Conservation (phyloP, 2,329 filamentous ascomycete genomes). For the Fusarium pseudoanthophilum region DNA sequence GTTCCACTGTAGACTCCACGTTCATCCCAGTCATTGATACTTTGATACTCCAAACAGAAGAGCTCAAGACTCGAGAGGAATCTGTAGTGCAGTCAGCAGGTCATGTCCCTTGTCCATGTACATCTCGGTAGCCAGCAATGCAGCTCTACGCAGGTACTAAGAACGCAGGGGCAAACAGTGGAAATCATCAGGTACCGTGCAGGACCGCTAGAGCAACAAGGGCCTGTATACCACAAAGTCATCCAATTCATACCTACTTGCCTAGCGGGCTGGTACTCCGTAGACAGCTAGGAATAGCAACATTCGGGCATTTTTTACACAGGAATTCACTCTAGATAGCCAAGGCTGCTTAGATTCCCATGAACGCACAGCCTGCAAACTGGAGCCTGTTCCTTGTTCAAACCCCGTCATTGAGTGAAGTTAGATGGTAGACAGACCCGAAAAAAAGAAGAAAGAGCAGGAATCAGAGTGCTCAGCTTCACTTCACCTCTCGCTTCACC, state of each 20-base stretch:
- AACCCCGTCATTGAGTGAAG: slow-evolving; percentile 14
- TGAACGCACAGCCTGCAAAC: slow-evolving; percentile 35
- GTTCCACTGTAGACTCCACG: slow-evolving; percentile 42
- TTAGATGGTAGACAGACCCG: not conserved
- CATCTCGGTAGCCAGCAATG: slow-evolving; percentile 12
- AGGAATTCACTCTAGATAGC: slow-evolving; percentile 14
- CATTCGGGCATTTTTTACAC: slow-evolving; percentile 3
- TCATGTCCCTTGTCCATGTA: slow-evolving; percentile 8
- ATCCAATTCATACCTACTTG: not conserved
- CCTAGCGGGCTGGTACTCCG: not conserved
- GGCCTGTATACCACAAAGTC: slow-evolving; percentile 4
- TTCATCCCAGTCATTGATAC: slow-evolving; percentile 28
- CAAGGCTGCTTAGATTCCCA: slow-evolving; percentile 24
- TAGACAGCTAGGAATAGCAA: slow-evolving; percentile 20
- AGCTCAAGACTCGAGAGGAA: not conserved
- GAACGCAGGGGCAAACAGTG: slow-evolving; percentile 29
- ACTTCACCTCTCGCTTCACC: slow-evolving; percentile 11
- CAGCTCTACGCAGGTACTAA: slow-evolving; percentile 35
- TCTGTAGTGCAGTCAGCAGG: slow-evolving; percentile 30
- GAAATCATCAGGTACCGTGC: slow-evolving; percentile 40
- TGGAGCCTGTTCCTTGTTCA: slow-evolving; percentile 28
- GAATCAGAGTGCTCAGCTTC: slow-evolving; percentile 32
- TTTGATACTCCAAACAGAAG: slow-evolving; percentile 9
- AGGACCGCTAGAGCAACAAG: slow-evolving; percentile 26
- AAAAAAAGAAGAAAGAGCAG: slow-evolving; percentile 9